Base-by-base conservation (phyloP, 2,329 filamentous ascomycete genomes). In the Claviceps sorghi region DNA sequence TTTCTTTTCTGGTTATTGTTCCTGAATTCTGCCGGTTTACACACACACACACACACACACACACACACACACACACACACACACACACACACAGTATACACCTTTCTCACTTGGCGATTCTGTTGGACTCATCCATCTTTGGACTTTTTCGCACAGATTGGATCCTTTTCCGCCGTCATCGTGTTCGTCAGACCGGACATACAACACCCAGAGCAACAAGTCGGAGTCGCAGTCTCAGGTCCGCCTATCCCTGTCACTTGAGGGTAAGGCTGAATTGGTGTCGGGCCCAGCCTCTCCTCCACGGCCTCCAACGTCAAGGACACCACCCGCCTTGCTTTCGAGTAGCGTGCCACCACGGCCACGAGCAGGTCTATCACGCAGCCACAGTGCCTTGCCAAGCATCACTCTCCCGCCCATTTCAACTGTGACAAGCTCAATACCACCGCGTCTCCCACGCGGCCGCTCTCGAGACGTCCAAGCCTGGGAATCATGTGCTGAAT, bases 401-500 rank as follows among this genome's bases (percentile, higher is more conserved):
- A 69, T 78, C 55, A 81, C 77, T 4, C 69, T 81, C n/a, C 74
- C 76, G 26, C 75, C 77, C 49, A 76, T 79, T 54, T 76, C 76
- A 4, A 67, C 72, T 17, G 64, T 80, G 42, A 78, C 76, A 10
- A 70, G 67, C 60, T 66, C 70, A n/a, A 67, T 79, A 15, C 75
- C 77, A 29, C 78, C 77, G 21, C 72, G 73, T 38, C 70, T 83
- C 19, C 70, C 72, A 36, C 81, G 83, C 52, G 87, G 87, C 52
- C 79, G 91, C 53, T 95, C 90, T 53, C 82, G 88, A 52, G 87
- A 96, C 65, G 87, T 89, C 19, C 82, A 89, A 49, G 86, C 85
- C 7, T 96, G 91, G 91, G 88, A 95, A 62, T 88, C 88, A 53
- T 90, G 86, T 70, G 91, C 88, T 61, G 88, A 95, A 63, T 82